Conservation (phyloP, 2,329 filamentous ascomycete genomes). For the Bipolaris cookei region DNA sequence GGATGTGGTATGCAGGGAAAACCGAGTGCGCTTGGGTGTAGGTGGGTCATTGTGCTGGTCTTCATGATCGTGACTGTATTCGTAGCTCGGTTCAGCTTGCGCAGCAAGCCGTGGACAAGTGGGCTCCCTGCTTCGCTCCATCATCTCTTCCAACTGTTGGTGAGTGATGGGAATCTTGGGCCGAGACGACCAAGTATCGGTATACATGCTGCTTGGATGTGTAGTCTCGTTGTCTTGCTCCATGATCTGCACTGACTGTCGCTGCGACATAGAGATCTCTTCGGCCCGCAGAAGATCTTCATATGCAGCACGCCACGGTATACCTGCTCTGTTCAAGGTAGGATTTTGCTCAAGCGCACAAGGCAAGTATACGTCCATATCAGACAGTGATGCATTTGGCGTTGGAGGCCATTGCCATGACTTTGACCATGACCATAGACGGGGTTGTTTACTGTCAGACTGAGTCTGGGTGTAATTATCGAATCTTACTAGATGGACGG, state of each 20-base stretch:
- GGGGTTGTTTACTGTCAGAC: background rate
- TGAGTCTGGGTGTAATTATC: background rate
- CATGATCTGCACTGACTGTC: background rate
- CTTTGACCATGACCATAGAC: slow-evolving; percentile 20
- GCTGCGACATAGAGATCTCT: slow-evolving; percentile 2
- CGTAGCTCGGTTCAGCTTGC: slow-evolving; percentile 41
- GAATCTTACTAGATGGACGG: background rate
- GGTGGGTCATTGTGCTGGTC: slow-evolving; percentile 46
- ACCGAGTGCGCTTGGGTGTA: slow-evolving; percentile 30
- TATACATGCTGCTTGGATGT: slow-evolving; percentile 15
- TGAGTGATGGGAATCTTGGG: slow-evolving; percentile 8
- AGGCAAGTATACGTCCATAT: slow-evolving; percentile 57
- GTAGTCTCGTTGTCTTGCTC: background rate
- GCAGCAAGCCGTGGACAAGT: slow-evolving; percentile 10
- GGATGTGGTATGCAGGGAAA: background rate
- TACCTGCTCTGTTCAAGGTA: slow-evolving; percentile 43
- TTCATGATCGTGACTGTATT: slow-evolving; percentile 43
- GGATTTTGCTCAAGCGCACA: slow-evolving; percentile 59
- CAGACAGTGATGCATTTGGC: slow-evolving; percentile 9
- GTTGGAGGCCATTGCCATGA: slow-evolving; percentile 32
- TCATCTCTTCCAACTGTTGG: slow-evolving; percentile 11
- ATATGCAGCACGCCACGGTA: slow-evolving; percentile 63
- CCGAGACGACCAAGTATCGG: background rate
- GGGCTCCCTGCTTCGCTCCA: background rate
- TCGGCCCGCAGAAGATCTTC: slow-evolving; percentile 62